Evolutionary conservation across 2,329 filamentous ascomycete genomes (phyloP).

Genomic region (Raffaelea albimanens): DNA sequence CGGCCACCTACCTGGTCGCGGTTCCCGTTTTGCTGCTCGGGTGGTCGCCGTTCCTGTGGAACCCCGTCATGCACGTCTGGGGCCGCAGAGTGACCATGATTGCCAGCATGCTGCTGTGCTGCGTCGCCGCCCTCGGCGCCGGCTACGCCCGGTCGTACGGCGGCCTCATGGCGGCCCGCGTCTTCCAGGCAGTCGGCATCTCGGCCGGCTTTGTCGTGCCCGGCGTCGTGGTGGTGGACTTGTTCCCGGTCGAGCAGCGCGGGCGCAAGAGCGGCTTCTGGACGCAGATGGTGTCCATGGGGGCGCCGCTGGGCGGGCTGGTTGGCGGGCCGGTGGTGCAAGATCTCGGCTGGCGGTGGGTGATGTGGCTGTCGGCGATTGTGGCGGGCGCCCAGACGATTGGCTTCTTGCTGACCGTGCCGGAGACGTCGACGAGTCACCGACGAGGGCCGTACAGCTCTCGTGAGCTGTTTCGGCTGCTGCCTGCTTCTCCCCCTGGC

Average conservation of each 20-base stretch:
- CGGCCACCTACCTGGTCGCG: background rate
- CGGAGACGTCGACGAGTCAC: background rate
- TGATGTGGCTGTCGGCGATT: slow-evolving; percentile 10
- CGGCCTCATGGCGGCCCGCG: slow-evolving; percentile 16
- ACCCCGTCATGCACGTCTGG: background rate
- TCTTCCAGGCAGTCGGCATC: slow-evolving; percentile 22
- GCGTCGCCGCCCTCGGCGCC: background rate
- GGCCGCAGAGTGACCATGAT: background rate
- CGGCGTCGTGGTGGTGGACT: slow-evolving; percentile 20
- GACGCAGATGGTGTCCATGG: slow-evolving; percentile 12
- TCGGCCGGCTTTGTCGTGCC: slow-evolving; percentile 20
- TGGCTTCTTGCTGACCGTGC: background rate
- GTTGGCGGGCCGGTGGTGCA: slow-evolving; percentile 14
- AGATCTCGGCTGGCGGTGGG: slow-evolving; percentile 15
- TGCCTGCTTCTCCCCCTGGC: too few species aligned
- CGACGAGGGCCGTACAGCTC: background rate
- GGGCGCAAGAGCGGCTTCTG: slow-evolving; percentile 16
- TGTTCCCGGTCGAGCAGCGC: slow-evolving; percentile 20
- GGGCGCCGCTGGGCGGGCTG: slow-evolving; percentile 13
- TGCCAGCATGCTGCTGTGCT: background rate
- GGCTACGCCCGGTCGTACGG: slow-evolving; percentile 19
- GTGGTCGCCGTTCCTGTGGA: background rate
- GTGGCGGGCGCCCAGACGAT: background rate
- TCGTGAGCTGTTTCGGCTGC: background rate
- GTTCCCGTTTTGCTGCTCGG: background rate